phyloP scores from a whole-genome alignment of 768 basidiomycete species.

The Boletales sp. region DNA sequence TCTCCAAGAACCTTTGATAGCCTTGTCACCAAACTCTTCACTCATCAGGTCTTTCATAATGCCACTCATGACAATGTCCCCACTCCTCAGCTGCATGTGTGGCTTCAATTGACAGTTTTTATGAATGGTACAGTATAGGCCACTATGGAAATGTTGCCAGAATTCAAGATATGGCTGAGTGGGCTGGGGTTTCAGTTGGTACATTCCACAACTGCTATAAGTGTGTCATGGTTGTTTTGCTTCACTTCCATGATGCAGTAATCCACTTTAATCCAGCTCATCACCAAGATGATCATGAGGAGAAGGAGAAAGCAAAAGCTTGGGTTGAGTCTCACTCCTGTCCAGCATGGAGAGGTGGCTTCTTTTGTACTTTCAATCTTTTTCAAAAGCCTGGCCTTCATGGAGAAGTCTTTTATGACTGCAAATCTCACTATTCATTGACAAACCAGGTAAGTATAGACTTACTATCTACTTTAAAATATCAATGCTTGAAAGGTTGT shows the following conservation, averaged over 20 bases:
- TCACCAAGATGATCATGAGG: neutral
- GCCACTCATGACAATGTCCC: too few relatives aligned
- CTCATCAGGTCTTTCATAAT: too few relatives aligned
- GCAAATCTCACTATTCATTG: conserved; percentile 13
- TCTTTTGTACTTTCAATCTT: conserved; percentile 19
- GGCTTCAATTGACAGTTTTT: conserved; percentile 28
- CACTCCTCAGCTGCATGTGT: conserved; percentile 21
- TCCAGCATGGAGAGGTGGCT: conserved; percentile 32
- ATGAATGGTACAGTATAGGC: conserved; percentile 12
- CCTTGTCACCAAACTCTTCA: too few relatives aligned
- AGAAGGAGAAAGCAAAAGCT: neutral
- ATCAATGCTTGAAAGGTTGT: too few relatives aligned
- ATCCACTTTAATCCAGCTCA: neutral
- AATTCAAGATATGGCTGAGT: neutral
- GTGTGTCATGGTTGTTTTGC: neutral
- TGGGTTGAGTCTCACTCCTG: neutral
- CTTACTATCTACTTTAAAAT: neutral
- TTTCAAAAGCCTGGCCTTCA: conserved; percentile 7
- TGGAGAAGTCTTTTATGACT: conserved; percentile 10
- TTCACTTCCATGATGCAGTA: neutral
- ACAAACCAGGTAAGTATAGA: conserved; percentile 12
- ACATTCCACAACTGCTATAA: conserved; percentile 2
- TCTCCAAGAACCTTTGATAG: too few relatives aligned
- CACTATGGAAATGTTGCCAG: conserved; percentile 26
- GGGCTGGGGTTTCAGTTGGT: conserved; percentile 4